Evolutionary conservation across 805 yeast species (phyloP).

Genomic region (Yueomyces sp.): DNA sequence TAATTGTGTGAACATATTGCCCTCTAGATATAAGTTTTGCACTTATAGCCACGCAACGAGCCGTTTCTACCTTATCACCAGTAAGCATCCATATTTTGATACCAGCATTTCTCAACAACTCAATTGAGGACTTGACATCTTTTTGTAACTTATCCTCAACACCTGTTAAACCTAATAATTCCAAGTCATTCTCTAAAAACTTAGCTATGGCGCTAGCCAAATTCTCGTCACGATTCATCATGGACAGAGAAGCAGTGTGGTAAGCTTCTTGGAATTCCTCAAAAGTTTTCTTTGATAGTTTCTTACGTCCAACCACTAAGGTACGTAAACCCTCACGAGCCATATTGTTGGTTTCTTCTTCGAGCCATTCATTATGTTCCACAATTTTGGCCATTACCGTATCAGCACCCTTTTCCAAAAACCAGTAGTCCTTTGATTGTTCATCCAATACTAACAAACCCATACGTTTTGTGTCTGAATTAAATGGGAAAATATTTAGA

Average conservation of each 20-base stretch:
- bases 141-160: constrained; percentile 91
- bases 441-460: constrained; percentile 67
- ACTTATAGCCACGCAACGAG: constrained; percentile 93
- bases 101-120: constrained; percentile 88
- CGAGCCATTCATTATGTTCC: constrained; percentile 84
- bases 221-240: constrained; percentile 64
- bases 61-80: constrained; percentile 98
- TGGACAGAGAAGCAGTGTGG: constrained; percentile 58
- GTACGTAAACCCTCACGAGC: constrained; percentile 97
- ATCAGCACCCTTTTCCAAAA: constrained; percentile 91
- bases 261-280: constrained; percentile 54
- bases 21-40: constrained; percentile 88
- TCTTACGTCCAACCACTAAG: constrained; percentile 82
- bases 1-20: constrained; percentile 79
- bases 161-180: constrained; percentile 85
- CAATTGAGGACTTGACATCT: constrained; percentile 86
- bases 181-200: constrained; percentile 71
- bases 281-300: constrained; percentile 38
- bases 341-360: constrained; percentile 95
- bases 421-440: constrained; percentile 61
- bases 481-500: constrained; percentile 82
- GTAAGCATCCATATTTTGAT: constrained; percentile 98
- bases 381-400: constrained; percentile 83
- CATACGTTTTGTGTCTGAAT: constrained; percentile 93
- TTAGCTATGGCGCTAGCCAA: constrained; percentile 58